Percentiles rank a stretch among this genome's conserved stretches.
phyloP scores from a whole-genome alignment of 1,139 yeast species.

The Hemisphaericaspora subhashii region DNA sequence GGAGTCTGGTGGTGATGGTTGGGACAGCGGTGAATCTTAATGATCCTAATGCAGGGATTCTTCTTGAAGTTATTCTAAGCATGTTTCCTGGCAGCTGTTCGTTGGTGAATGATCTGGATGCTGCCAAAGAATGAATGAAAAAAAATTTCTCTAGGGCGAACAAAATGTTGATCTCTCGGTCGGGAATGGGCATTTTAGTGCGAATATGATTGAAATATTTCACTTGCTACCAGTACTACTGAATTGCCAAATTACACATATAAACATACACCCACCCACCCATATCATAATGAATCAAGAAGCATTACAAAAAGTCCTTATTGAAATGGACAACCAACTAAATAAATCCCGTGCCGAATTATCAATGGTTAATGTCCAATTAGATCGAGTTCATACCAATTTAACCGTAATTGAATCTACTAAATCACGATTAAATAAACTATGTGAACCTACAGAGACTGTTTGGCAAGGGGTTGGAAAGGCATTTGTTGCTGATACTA shows the following conservation, averaged over 20 bases:
- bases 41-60: constrained; percentile 1
- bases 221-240: no score
- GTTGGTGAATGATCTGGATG: background rate
- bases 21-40: background rate
- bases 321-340: constrained; percentile 68
- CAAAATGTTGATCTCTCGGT: no score
- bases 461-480: constrained; percentile 91
- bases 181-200: no score
- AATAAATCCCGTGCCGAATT: constrained; percentile 64
- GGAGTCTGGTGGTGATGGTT: background rate
- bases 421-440: constrained; percentile 46
- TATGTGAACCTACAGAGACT: constrained; percentile 39
- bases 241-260: background rate
- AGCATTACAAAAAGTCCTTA: constrained; percentile 50
- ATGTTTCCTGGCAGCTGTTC: constrained; percentile 5
- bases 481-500: constrained; percentile 54
- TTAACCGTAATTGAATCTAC: constrained; percentile 59
- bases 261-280: background rate
- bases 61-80: constrained; percentile 9
- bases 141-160: no score
- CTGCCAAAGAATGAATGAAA: background rate
- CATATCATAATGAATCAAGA: constrained; percentile 43
- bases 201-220: no score
- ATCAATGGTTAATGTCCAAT: constrained; percentile 59
- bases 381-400: constrained; percentile 57